phyloP scores from a whole-genome alignment of 225 moss, liverwort and hornwort genomes.

The Thuidium tamariscinum region DNA sequence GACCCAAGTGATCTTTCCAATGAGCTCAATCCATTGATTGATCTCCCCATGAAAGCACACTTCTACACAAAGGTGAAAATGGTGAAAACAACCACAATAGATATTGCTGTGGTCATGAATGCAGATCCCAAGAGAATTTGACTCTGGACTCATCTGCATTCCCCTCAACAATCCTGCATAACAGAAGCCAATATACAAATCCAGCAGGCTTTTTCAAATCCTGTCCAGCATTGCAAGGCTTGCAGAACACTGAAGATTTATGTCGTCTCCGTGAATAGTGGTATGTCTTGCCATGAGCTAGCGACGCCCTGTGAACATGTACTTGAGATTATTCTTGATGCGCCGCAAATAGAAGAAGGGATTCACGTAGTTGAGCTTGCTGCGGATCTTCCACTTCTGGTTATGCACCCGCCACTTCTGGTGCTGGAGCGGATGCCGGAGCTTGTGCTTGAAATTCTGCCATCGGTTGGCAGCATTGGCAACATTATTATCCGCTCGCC shows the following conservation, averaged over 20 bases:
- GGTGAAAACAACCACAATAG: not conserved
- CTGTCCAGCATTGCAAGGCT: not conserved
- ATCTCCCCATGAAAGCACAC: not conserved
- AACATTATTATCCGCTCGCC: conserved; percentile 47
- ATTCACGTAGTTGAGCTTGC: conserved; percentile 43
- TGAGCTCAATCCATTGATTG: not conserved
- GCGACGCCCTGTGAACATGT: conserved; percentile 19
- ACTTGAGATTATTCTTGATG: conserved; percentile 47
- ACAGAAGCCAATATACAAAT: not conserved
- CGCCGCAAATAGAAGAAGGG: conserved; percentile 54
- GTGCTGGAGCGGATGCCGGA: conserved; percentile 41
- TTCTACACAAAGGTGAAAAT: not conserved
- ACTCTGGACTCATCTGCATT: not conserved
- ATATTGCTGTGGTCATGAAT: no score
- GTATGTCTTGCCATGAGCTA: not conserved
- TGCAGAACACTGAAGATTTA: not conserved
- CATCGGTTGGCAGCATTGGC: conserved; percentile 39
- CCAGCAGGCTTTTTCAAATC: not conserved
- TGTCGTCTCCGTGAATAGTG: not conserved
- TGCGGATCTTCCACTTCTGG: conserved; percentile 22
- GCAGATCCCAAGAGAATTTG: no score
- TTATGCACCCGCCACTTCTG: conserved; percentile 21
- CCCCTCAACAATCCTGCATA: not conserved
- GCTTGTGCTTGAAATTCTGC: conserved; percentile 30
- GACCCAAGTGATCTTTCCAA: not conserved